These are phyloP conservation scores for Magnaporthiopsis poae DNA, from an alignment of 2,329 filamentous ascomycete genomes.

Conservation along the genomic window DNA sequence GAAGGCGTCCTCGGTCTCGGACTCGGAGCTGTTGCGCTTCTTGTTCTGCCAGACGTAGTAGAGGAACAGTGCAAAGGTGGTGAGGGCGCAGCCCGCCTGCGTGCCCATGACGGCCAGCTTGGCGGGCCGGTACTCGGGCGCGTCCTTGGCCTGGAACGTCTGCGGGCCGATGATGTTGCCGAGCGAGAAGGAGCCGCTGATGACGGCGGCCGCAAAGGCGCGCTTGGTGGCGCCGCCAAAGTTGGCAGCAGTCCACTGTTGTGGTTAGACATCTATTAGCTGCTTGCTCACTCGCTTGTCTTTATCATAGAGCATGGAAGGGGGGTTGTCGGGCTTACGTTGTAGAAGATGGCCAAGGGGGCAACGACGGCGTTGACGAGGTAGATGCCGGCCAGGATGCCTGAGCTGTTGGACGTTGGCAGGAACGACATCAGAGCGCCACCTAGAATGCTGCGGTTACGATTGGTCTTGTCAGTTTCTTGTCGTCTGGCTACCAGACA, in stretches of 20 bases:
- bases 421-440: conserved; percentile 41
- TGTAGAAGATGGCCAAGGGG: conserved; percentile 32
- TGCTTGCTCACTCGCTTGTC: conserved; percentile 12
- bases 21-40: conserved; percentile 17
- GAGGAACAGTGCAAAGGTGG: conserved; percentile 30
- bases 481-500: background rate
- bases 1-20: conserved; percentile 26
- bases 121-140: conserved; percentile 50
- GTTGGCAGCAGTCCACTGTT: conserved; percentile 6
- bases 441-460: conserved; percentile 28
- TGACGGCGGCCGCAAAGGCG: conserved; percentile 45
- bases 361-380: conserved; percentile 38
- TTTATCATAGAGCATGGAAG: conserved; percentile 32
- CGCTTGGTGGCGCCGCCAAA: conserved; percentile 41
- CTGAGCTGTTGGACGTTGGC: conserved; percentile 31
- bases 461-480: background rate
- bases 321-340: conserved; percentile 18
- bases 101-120: conserved; percentile 52
- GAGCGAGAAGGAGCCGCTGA: conserved; percentile 39
- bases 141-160: conserved; percentile 45
- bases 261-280: conserved; percentile 11
- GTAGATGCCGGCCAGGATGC: conserved; percentile 36
- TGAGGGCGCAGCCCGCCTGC: conserved; percentile 29
- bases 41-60: conserved; percentile 39
- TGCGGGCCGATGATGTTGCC: conserved; percentile 47